Evolutionary conservation across 2,329 filamentous ascomycete genomes (phyloP).

Genomic region (Colletotrichum sp.): DNA sequence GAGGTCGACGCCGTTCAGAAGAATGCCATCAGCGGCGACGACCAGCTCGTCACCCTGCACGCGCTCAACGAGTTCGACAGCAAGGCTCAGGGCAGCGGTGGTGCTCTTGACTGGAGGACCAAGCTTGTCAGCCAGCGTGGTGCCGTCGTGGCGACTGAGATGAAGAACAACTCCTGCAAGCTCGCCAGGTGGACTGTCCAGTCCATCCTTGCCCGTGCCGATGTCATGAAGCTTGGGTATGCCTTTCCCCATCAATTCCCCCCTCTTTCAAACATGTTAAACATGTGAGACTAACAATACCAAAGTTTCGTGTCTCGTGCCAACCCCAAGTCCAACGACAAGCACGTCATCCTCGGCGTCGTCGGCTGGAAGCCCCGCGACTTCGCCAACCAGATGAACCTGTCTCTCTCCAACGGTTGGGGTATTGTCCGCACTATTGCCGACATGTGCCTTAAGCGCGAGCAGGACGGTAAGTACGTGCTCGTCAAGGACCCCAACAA

Average conservation of each 20-base stretch:
- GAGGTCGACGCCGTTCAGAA: slow-evolving; percentile 96
- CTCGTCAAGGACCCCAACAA: slow-evolving; percentile 95
- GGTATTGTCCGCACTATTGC: slow-evolving; percentile 98
- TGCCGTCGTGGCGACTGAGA: slow-evolving; percentile 97
- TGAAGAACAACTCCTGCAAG: slow-evolving; percentile 99
- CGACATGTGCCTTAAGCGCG: slow-evolving; percentile 85
- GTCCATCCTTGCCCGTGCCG: slow-evolving; percentile 95
- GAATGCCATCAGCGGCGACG: slow-evolving; percentile 89
- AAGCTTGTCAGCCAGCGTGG: slow-evolving; percentile 95
- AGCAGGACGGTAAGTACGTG: slow-evolving; percentile 78
- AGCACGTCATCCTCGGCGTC: slow-evolving; percentile 94
- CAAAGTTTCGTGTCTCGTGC: slow-evolving; percentile 89
- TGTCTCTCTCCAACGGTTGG: slow-evolving; percentile 97
- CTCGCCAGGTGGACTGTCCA: slow-evolving; percentile 97
- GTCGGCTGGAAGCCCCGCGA: slow-evolving; percentile 98
- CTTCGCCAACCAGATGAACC: slow-evolving; percentile 97
- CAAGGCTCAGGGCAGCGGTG: slow-evolving; percentile 94
- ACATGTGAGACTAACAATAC: slow-evolving; percentile 28
- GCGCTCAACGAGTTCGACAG: slow-evolving; percentile 99
- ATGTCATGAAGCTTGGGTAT: slow-evolving; percentile 97
- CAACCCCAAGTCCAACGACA: slow-evolving; percentile 90
- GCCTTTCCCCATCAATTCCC: no score
- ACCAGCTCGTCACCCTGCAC: slow-evolving; percentile 91
- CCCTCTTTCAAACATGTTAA: no score
- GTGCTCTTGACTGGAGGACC: slow-evolving; percentile 94